Percentiles rank a stretch among this genome's conserved stretches.
These are phyloP conservation scores for Solanum clarkiae DNA, from an alignment of 257 asterid species.

Conservation along the genomic window DNA sequence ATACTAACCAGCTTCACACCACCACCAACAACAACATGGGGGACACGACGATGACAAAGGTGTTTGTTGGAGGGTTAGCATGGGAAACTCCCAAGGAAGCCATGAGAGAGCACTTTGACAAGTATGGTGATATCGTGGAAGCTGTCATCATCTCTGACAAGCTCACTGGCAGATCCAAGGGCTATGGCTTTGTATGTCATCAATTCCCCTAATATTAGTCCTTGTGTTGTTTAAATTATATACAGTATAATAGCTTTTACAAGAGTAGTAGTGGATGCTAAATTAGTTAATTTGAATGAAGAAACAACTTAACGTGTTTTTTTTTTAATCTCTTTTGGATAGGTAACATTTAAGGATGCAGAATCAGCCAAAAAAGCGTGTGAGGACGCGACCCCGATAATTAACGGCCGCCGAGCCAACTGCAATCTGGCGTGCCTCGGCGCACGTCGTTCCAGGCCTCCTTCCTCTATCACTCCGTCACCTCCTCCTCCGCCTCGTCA, in stretches of 20 bases:
- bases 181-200: conserved; percentile 84
- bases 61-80: conserved; percentile 90
- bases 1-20: background rate
- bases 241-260: background rate
- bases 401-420: conserved; percentile 95
- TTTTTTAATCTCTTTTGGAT: background rate
- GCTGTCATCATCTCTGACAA: conserved; percentile 94
- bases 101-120: conserved; percentile 60
- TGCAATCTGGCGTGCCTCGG: conserved; percentile 93
- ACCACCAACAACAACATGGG: conserved; percentile 16
- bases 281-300: background rate
- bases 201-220: background rate
- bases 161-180: conserved; percentile 94
- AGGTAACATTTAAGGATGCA: conserved; percentile 85
- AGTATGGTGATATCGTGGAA: conserved; percentile 78
- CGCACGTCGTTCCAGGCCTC: conserved; percentile 59
- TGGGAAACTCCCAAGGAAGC: conserved; percentile 93
- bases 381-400: conserved; percentile 68
- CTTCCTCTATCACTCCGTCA: conserved; percentile 27
- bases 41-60: conserved; percentile 59
- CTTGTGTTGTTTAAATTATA: background rate
- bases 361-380: conserved; percentile 90
- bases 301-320: background rate
- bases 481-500: conserved; percentile 46
- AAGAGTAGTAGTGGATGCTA: background rate